Base-by-base conservation (phyloP, 208 protist genomes). In the Wallacemonas sp. region DNA sequence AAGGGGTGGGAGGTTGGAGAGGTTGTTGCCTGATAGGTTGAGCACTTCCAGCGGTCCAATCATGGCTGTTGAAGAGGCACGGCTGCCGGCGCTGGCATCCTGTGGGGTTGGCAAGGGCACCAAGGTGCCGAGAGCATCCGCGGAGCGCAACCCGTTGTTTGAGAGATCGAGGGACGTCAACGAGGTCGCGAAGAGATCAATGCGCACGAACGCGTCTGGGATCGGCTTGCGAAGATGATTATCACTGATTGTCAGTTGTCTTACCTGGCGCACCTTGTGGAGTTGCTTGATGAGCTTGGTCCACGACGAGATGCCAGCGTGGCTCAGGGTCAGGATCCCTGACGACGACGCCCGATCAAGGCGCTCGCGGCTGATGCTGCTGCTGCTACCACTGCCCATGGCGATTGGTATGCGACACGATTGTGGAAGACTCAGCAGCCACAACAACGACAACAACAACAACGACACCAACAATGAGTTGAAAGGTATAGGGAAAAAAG, bases 101-200 rank as follows among this genome's bases (percentile, higher is more conserved):
- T 30, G 48, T 3, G 6, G 4, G 23, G 49, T 6, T 1, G 29
- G 1, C 12, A 23, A 8, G 3, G 6, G 6, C 58, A n/a, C 21
- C 24, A 23, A 2, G 6, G 24, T 4, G 30, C 81, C 72, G 1
- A 88, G 52, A 21, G 74, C 77, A 49, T 70, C 78, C 21, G 68
- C 71, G 60, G 68, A 81, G 11, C 2, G 49, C 23, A 88, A 41
- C 16, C 52, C 32, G 61, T 88, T 88, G 65, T 44, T 29, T 14
- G 72, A 75, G 4, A 84, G 65, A 33, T 81, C 78, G 19, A 84
- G 65, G 26, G 55, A 76, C 29, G 47, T 62, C 16, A 81, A 56
- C 0, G 68, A 47, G 12, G 72, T 44, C 17, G 14, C 17, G 78
- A 75, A 82, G 41, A 79, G 30, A 5, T 72, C 9, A 5, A 81